Conservation (phyloP, 2,329 filamentous ascomycete species). For the Furcasterigmium furcatum region DNA sequence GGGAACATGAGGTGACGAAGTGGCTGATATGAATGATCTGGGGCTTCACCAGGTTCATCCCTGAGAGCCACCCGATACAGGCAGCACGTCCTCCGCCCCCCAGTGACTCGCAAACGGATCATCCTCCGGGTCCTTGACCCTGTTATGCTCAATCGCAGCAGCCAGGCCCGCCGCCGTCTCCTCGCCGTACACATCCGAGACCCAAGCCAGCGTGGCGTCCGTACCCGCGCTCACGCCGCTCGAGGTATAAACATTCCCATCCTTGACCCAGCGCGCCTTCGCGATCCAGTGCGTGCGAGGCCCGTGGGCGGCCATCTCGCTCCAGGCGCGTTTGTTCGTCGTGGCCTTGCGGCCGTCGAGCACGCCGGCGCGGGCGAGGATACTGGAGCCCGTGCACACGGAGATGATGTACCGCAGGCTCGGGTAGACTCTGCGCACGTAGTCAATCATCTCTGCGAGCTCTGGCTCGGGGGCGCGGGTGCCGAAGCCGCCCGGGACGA, state of each 20-base stretch:
- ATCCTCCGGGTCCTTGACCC: constrained; percentile 41
- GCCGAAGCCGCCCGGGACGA: constrained; percentile 64
- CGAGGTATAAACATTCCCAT: constrained; percentile 65
- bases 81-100: neutral
- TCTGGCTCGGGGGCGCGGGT: constrained; percentile 25
- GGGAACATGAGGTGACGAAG: too few species aligned
- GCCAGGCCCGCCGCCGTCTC: constrained; percentile 40
- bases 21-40: too few species aligned
- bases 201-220: constrained; percentile 32
- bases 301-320: constrained; percentile 40
- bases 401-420: constrained; percentile 55
- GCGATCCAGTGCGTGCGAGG: constrained; percentile 56
- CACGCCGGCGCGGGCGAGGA: constrained; percentile 56
- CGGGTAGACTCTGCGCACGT: constrained; percentile 33
- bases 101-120: constrained; percentile 50
- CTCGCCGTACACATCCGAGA: constrained; percentile 43
- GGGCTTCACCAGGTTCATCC: too few species aligned
- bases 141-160: constrained; percentile 51
- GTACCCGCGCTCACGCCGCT: constrained; percentile 46
- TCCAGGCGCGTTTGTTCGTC: constrained; percentile 61
- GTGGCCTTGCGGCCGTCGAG: constrained; percentile 60
- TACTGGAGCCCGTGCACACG: constrained; percentile 62
- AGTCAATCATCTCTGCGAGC: constrained; percentile 32
- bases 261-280: constrained; percentile 60
- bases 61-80: too few species aligned